phyloP scores from a whole-genome alignment of 306 rosid species.

The Quercus rubra region DNA sequence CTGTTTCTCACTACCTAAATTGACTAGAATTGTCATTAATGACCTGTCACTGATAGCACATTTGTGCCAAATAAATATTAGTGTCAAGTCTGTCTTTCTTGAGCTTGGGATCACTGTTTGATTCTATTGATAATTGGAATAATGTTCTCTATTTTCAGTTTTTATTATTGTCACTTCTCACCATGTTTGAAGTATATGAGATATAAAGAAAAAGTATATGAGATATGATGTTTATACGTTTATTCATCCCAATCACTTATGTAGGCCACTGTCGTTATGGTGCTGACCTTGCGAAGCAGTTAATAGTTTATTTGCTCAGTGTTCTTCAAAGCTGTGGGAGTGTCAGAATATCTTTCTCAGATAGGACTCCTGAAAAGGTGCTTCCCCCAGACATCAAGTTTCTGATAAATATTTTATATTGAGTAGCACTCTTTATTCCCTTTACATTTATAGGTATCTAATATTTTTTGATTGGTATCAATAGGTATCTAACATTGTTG shows the following conservation, averaged over 20 bases:
- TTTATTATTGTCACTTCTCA: not conserved
- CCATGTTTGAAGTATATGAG: not conserved
- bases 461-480: constrained; percentile 9
- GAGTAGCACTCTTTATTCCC: not conserved
- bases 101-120: not conserved
- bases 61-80: not conserved
- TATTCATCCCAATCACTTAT: constrained; percentile 5
- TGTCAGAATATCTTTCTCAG: constrained; percentile 88
- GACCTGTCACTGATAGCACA: not conserved
- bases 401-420: not conserved
- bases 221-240: not conserved
- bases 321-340: constrained; percentile 83
- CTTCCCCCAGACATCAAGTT: not conserved
- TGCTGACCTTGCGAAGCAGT: constrained; percentile 80
- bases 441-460: constrained; percentile 45
- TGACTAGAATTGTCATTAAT: not conserved
- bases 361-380: constrained; percentile 85
- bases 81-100: not conserved
- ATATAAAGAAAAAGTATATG: not conserved
- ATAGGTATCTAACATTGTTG: constrained; percentile 60
- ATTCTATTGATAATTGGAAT: not conserved
- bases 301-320: constrained; percentile 53
- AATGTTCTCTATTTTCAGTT: not conserved
- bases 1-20: not conserved
- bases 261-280: constrained; percentile 84